Percentiles rank a stretch among this genome's conserved stretches.
These are phyloP conservation scores for Malbranchea cinnamomea DNA, from an alignment of 2,329 filamentous ascomycete genomes.

Conservation along the genomic window DNA sequence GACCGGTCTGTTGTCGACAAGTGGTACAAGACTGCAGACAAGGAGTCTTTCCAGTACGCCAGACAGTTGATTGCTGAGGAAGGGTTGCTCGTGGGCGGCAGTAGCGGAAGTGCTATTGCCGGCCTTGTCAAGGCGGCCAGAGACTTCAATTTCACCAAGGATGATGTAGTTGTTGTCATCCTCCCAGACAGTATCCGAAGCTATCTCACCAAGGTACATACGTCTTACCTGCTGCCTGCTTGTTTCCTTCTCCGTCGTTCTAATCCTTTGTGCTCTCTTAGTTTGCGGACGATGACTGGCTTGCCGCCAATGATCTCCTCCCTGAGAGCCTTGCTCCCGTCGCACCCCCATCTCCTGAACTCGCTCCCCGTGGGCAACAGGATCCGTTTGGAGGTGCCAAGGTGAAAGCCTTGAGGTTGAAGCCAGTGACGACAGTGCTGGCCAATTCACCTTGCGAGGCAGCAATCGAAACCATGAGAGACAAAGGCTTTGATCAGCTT, in stretches of 20 bases:
- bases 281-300: slow-evolving; percentile 98
- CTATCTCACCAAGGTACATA: slow-evolving; percentile 68
- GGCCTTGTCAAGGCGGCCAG: slow-evolving; percentile 63
- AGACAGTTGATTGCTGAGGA: slow-evolving; percentile 84
- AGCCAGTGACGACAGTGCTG: slow-evolving; percentile 78
- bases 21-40: slow-evolving; percentile 98
- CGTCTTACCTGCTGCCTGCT: background rate
- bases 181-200: slow-evolving; percentile 92
- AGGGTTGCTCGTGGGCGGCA: slow-evolving; percentile 82
- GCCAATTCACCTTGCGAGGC: slow-evolving; percentile 59
- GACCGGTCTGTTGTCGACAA: slow-evolving; percentile 66
- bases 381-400: slow-evolving; percentile 68
- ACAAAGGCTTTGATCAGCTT: slow-evolving; percentile 95
- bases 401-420: slow-evolving; percentile 69
- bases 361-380: slow-evolving; percentile 26
- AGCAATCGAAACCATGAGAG: slow-evolving; percentile 94
- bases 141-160: slow-evolving; percentile 62
- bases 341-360: slow-evolving; percentile 18
- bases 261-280: slow-evolving; percentile 12
- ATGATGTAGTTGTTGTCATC: slow-evolving; percentile 79
- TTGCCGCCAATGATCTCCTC: slow-evolving; percentile 87
- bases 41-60: slow-evolving; percentile 81
- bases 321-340: slow-evolving; percentile 37
- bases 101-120: slow-evolving; percentile 80
- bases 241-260: background rate